Base-by-base conservation (phyloP, 176 grass and related monocot species). In the Ananas comosus region DNA sequence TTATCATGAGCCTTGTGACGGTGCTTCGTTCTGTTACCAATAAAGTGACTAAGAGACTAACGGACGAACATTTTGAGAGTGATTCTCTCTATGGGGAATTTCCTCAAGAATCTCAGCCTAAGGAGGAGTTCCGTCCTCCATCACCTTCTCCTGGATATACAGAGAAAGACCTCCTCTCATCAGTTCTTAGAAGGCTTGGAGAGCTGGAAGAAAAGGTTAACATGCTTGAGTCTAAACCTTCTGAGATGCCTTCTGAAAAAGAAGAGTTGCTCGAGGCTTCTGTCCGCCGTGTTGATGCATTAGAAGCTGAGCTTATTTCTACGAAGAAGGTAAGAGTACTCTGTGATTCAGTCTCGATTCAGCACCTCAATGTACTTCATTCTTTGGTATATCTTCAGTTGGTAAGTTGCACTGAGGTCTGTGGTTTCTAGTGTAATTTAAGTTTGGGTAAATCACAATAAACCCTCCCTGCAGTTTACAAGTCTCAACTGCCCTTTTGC, bases 291-390 rank as follows among this genome's bases (percentile, higher is more conserved):
- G 87, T 93, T 25, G 87, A 93, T 78, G 89, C 82, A 50, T 85
- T 99, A 73, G 94, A 99, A 83, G 90, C 90, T 72, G 94, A 99
- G 67, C 80, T 93, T 48, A 99, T 93, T 70, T 79, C 90, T 70
- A 86, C 87, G 50, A 99, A 99, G 80, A 99, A 93, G 87, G 90
- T 99, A 80, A 1, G 27, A 12, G 54, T 75, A 29, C 18, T 75
- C 80, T 29, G 0, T 79, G 51, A 69, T 50, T 68, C 13, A 49
- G 9, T 18, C 42, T 65, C 48, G 9, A 23, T 1, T 64, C 19
- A 3, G 17, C 23, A 21, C 2, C 59, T n/a, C 25, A 21, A 64
- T 64, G n/a, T 22, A 16, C 17, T 21, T 64, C 7, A 25, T n/a
- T 21, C 59, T 21, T 10, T 64, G 4, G 33, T 42, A 42, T 42